Evolutionary conservation across 1,284 basidiomycete genomes (phyloP), one percentile per base, ranked within the genome.

Genomic region (Ceraceosorus guamensis): DNA sequence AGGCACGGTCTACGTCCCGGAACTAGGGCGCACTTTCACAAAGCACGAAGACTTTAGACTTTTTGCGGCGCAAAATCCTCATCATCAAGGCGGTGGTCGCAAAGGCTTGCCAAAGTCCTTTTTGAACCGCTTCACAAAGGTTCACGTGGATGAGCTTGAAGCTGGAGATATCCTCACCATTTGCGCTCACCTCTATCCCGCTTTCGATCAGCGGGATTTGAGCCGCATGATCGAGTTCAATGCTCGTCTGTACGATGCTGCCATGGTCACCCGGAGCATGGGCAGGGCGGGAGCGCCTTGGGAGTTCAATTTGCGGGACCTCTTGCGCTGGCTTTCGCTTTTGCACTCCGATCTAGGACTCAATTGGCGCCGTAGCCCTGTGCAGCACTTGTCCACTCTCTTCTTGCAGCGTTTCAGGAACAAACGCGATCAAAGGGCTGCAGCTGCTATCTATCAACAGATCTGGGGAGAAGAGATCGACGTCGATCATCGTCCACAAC

Each of bases 91-190:
- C 43, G 92, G 95, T 55, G 93, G 93, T 7, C 85, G 95, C 48
- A 99, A 99, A 77, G 95, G 95, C 35, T 82, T 99, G 11, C 95
- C 95, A 0, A 93, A 91, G 75, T 97, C 93, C 0, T 97, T 97
- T 79, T 81, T 98, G 52, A 96, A 99, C 77, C 86, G 95, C 11
- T 99, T 99, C 79, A 97, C 91, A 30, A 93, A 95, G 77, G 93
- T 98, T 45, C 91, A 91, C 75, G 81, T 98, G 51, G 86, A 93
- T 66, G 89, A 95, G 70, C 84, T 98, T 53, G 84, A 85, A 0
- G 77, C 85, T 0, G 79, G 83, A 44, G 95, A 99, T 76, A 81
- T 95, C 51, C 80, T 87, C 31, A 78, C 86, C 39, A 88, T 98
- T 62, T 91, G 88, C 70, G 82, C 80, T 39, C 83, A 85, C 55